Evolutionary conservation across 2,329 filamentous ascomycete genomes (phyloP).

Genomic region (Scedosporium dehoogii): DNA sequence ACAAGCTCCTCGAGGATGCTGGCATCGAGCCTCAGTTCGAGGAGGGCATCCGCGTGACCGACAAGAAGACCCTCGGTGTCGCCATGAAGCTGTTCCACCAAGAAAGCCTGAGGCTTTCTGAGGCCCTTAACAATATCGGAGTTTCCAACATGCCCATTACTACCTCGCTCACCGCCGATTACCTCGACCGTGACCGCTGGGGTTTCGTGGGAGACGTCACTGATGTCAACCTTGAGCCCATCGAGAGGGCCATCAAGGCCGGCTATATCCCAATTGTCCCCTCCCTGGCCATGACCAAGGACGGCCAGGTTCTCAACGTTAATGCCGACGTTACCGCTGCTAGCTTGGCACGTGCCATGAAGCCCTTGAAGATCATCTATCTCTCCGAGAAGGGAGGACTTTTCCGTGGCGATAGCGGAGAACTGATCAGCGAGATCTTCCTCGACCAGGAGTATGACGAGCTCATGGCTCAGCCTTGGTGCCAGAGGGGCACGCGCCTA

Average conservation of each 20-base stretch:
- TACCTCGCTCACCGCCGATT: conserved; percentile 86
- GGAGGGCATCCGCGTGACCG: conserved; percentile 90
- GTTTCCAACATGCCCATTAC: conserved; percentile 84
- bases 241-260: conserved; percentile 83
- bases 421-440: conserved; percentile 96
- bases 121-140: conserved; percentile 82
- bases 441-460: conserved; percentile 92
- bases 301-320: conserved; percentile 91
- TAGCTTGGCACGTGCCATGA: conserved; percentile 76
- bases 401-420: conserved; percentile 84
- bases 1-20: conserved; percentile 78
- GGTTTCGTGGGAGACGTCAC: conserved; percentile 94
- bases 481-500: conserved; percentile 83
- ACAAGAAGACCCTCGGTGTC: conserved; percentile 86
- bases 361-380: conserved; percentile 96
- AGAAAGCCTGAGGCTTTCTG: conserved; percentile 87
- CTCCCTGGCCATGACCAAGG: conserved; percentile 88
- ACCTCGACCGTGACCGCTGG: conserved; percentile 93
- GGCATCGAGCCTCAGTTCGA: conserved; percentile 94
- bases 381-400: conserved; percentile 96
- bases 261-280: conserved; percentile 89
- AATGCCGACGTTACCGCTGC: conserved; percentile 96
- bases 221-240: conserved; percentile 78
- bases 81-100: conserved; percentile 88
- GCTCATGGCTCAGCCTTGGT: conserved; percentile 90